phyloP scores from a whole-genome alignment of 2,329 filamentous ascomycete species.

The Fusarium tricinctum region DNA sequence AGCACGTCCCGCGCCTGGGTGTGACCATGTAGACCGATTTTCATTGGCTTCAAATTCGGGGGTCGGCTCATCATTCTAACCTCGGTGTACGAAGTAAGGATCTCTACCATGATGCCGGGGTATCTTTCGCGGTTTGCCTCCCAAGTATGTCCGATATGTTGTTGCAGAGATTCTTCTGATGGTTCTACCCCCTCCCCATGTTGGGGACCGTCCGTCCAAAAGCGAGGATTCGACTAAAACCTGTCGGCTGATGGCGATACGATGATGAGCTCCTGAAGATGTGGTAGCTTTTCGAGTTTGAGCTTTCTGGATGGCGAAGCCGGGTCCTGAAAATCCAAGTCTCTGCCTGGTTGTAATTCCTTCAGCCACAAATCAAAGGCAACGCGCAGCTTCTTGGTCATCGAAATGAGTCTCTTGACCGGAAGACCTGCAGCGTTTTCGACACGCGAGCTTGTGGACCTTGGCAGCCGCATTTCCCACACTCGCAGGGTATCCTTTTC shows the following conservation, averaged over 20 bases:
- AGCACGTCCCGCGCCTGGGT: too few species aligned
- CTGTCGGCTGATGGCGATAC: not conserved
- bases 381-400: not conserved
- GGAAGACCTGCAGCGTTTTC: not conserved
- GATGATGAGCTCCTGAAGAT: not conserved
- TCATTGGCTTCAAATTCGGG: not conserved
- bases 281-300: not conserved
- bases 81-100: not conserved
- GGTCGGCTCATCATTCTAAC: too few species aligned
- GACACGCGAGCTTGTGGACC: too few species aligned
- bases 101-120: not conserved
- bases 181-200: not conserved
- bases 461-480: conserved; percentile 2
- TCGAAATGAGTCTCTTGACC: not conserved
- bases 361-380: too few species aligned
- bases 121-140: not conserved
- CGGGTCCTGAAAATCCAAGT: too few species aligned
- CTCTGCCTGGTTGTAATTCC: too few species aligned
- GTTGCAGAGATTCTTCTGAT: too few species aligned
- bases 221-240: not conserved
- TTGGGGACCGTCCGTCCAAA: not conserved
- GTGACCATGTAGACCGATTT: not conserved
- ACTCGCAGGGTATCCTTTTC: not conserved
- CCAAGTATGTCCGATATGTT: not conserved
- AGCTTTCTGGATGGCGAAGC: not conserved